A percentile compares a stretch with the other conserved stretches of the same genome.
Conservation (phyloP, 75 land plant genomes). For the Sequoia sempervirens region DNA sequence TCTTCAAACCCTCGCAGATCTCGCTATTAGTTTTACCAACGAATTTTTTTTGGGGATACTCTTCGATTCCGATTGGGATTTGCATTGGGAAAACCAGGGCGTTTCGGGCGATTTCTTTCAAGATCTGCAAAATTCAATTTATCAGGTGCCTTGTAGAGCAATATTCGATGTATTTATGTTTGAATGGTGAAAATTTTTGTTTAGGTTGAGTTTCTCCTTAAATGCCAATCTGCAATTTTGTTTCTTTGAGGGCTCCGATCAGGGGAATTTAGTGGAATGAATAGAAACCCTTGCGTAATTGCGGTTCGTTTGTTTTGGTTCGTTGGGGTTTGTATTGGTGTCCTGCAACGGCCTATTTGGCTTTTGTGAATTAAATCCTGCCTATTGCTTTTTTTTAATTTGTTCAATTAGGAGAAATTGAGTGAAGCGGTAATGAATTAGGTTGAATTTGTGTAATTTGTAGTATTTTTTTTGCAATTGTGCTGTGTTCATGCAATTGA, state of each 20-base stretch:
- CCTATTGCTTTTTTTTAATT: neutral
- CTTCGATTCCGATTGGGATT: neutral
- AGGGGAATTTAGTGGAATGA: no score
- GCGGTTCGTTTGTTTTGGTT: neutral
- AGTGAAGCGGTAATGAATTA: neutral
- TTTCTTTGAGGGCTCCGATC: neutral
- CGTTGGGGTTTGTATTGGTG: neutral
- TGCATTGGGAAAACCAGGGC: neutral
- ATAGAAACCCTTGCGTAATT: neutral
- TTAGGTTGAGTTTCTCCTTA: neutral
- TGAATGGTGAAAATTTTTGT: neutral
- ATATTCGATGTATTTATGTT: neutral
- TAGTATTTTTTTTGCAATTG: neutral
- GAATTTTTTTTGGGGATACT: neutral
- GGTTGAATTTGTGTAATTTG: neutral
- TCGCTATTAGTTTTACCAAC: neutral
- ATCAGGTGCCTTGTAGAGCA: neutral
- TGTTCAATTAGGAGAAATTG: neutral
- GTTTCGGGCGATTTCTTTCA: neutral
- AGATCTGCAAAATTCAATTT: neutral
- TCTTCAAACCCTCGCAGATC: conserved; percentile 4
- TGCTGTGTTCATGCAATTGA: neutral
- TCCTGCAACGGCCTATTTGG: neutral
- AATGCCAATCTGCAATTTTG: neutral
- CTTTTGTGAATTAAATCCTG: no score